These are phyloP conservation scores for Candida xiaguanensis DNA, from an alignment of 805 yeast species.

Conservation along the genomic window DNA sequence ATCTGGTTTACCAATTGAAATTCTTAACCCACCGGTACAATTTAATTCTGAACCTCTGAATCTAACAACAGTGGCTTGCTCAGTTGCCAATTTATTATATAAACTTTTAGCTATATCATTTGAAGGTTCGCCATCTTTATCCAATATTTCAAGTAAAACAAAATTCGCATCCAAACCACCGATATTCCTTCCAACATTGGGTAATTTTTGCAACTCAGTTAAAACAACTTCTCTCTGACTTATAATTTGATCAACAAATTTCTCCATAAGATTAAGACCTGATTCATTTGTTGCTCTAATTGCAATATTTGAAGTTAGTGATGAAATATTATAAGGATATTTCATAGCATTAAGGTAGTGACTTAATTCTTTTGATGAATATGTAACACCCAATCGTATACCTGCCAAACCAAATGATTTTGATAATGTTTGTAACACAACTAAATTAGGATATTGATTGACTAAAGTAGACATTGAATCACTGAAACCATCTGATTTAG, in stretches of 20 bases:
- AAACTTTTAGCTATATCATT: slow-evolving; percentile 62
- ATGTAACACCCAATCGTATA: slow-evolving; percentile 83
- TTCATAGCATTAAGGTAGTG: slow-evolving; percentile 80
- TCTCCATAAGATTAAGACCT: slow-evolving; percentile 58
- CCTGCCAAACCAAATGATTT: slow-evolving; percentile 97
- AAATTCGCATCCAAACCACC: slow-evolving; percentile 91
- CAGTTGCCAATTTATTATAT: slow-evolving; percentile 68
- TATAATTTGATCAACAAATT: slow-evolving; percentile 46
- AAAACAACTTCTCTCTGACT: slow-evolving; percentile 55
- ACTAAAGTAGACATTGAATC: slow-evolving; percentile 71
- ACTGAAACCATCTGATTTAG: slow-evolving; percentile 32
- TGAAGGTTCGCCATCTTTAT: slow-evolving; percentile 58
- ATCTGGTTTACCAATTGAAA: slow-evolving; percentile 78
- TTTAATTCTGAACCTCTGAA: slow-evolving; percentile 89
- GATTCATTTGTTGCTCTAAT: slow-evolving; percentile 57
- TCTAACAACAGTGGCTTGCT: slow-evolving; percentile 78
- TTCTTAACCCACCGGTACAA: slow-evolving; percentile 82
- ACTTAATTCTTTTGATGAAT: slow-evolving; percentile 57
- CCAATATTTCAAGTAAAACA: slow-evolving; percentile 67
- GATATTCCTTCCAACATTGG: slow-evolving; percentile 66
- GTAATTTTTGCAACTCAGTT: slow-evolving; percentile 48
- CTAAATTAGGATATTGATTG: slow-evolving; percentile 74
- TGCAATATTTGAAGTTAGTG: slow-evolving; percentile 74
- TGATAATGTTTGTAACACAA: slow-evolving; percentile 87
- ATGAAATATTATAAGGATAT: slow-evolving; percentile 92